Percentiles rank a stretch among this genome's conserved stretches.
phyloP scores from a whole-genome alignment of 805 yeast species.

The Yarrowia yakushimensis region DNA sequence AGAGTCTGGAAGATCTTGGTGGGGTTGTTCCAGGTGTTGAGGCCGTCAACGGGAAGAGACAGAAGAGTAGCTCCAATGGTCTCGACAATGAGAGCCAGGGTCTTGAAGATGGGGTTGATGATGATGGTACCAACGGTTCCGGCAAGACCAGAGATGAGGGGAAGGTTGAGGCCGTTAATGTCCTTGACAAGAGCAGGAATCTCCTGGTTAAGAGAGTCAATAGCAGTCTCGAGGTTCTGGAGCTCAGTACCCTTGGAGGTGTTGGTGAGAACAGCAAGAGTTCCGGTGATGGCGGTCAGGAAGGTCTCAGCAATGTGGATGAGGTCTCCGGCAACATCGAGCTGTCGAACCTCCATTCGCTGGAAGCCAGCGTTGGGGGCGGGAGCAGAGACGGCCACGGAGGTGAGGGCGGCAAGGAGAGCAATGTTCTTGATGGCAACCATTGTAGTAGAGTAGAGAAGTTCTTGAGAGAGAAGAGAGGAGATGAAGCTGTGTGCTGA shows the following conservation, averaged over 20 bases:
- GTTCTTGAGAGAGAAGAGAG: background rate
- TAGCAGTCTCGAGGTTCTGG: slow-evolving; percentile 5
- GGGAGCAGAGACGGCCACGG: slow-evolving; percentile 4
- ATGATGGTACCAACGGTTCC: background rate
- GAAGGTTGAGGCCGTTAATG: slow-evolving; percentile 7
- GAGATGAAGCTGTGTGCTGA: background rate
- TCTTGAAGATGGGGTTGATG: slow-evolving; percentile 22
- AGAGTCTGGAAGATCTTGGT: slow-evolving; percentile 15
- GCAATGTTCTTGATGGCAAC: slow-evolving; percentile 22
- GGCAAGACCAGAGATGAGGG: slow-evolving; percentile 12
- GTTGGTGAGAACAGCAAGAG: slow-evolving; percentile 14
- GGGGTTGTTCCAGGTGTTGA: background rate
- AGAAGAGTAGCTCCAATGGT: slow-evolving; percentile 4
- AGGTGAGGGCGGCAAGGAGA: slow-evolving; percentile 13
- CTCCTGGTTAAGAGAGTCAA: background rate
- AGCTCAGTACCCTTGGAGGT: slow-evolving; percentile 10
- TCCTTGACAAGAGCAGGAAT: slow-evolving; percentile 9
- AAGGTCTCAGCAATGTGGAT: slow-evolving; percentile 15
- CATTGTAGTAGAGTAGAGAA: background rate
- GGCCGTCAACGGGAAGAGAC: background rate
- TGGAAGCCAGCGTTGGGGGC: slow-evolving; percentile 2
- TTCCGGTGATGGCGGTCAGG: slow-evolving; percentile 8
- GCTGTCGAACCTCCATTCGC: slow-evolving; percentile 24
- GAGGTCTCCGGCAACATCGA: background rate
- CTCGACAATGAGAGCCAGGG: slow-evolving; percentile 20